Conservation (phyloP, 2,329 filamentous ascomycete genomes). For the Blumeria graminis region DNA sequence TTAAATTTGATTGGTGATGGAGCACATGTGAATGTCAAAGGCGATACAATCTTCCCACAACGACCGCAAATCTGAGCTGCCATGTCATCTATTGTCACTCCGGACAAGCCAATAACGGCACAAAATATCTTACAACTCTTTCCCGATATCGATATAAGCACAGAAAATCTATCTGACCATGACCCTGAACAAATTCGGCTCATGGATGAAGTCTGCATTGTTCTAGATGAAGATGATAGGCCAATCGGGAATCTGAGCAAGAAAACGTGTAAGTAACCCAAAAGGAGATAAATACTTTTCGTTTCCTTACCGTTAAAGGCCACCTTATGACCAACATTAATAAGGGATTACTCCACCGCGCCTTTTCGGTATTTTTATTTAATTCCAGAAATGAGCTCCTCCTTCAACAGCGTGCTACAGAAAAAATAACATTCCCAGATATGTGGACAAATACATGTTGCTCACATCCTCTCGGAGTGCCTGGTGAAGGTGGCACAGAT, state of each 20-base stretch:
- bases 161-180: conserved; percentile 60
- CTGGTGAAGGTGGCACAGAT: conserved; percentile 69
- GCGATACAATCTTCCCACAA: too few relatives aligned
- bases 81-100: conserved; percentile 20
- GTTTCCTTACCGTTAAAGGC: conserved; percentile 27
- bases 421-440: conserved; percentile 98
- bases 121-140: conserved; percentile 73
- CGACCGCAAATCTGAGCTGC: too few relatives aligned
- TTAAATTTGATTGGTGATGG: too few relatives aligned
- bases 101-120: conserved; percentile 46
- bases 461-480: conserved; percentile 82
- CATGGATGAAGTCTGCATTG: conserved; percentile 98
- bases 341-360: conserved; percentile 82
- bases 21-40: too few relatives aligned
- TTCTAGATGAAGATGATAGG: conserved; percentile 71
- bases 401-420: conserved; percentile 77
- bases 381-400: conserved; percentile 80
- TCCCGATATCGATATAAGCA: conserved; percentile 52
- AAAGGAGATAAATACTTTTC: conserved; percentile 1
- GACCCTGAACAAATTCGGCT: conserved; percentile 93
- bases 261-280: conserved; percentile 55
- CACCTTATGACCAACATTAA: conserved; percentile 98
- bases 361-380: conserved; percentile 96
- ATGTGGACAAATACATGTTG: conserved; percentile 99
- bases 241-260: conserved; percentile 95